Base-by-base conservation (phyloP, 129 eudicot genomes). In the Deinandra increscens region DNA sequence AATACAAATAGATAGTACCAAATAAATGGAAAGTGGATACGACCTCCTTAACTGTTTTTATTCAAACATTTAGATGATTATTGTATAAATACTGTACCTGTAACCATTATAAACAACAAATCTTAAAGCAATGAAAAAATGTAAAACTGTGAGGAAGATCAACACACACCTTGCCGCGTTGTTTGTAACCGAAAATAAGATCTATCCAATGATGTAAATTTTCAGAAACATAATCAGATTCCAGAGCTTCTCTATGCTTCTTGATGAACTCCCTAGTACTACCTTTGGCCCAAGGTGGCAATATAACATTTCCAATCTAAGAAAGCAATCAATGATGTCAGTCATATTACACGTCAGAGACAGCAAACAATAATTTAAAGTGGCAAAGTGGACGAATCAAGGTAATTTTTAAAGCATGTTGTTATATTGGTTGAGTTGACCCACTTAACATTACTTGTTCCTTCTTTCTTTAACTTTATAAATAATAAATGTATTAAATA, bases 231-330 rank as follows among this genome's bases (percentile, higher is more conserved):
- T 89, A 93, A 79, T 89, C 97, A 67, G 85, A 87, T 72, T 93
- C 99, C 68, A 93, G 61, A 41, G 99, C 99, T 82, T 93, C 97
- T 80, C 99, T 85, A 66, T 93, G 99, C 92, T 86, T 93, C 83
- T 81, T 85, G 72, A 93, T 87, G 76, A 93, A 93, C 86, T 93
- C 99, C 78, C 92, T 85, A 19, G 78, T 81, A 80, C 99, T 85
- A 78, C 97, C 97, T 83, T 89, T 89, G 23, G 99, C 97, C 99
- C 99, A 93, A 60, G 97, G 87, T 73, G 99, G 99, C 76, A 93
- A 81, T 71, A 80, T 74, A 62, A 93, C 99, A 82, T 83, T 87
- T 61, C 95, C 91, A 68, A 93, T 90, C 97, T 93, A 76, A 14
- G 37, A 72, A 78, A 74, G 20, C n/a, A 51, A 58, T 56, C 12